These are phyloP conservation scores for Larix kaempferi DNA, from an alignment of 75 land plant species.

Conservation along the genomic window DNA sequence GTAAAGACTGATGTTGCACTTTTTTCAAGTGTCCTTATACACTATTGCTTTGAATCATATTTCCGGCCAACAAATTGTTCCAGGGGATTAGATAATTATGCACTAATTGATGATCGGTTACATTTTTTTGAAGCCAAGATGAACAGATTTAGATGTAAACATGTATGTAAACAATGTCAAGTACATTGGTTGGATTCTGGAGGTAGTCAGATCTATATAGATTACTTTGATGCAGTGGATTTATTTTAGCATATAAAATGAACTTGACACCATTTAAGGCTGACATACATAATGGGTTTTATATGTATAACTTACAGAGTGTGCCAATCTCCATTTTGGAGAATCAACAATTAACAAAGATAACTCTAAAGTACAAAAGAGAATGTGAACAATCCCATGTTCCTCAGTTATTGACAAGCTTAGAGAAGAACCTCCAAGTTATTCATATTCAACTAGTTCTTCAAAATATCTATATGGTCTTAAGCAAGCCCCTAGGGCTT, in stretches of 20 bases:
- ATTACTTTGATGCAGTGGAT: background rate
- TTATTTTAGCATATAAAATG: background rate
- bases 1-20: slow-evolving; percentile 4
- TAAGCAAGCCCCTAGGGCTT: no score
- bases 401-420: slow-evolving; percentile 68
- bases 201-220: slow-evolving; percentile 29
- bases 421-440: slow-evolving; percentile 22
- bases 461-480: no score
- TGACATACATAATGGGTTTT: background rate
- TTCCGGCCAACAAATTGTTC: background rate
- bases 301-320: slow-evolving; percentile 42
- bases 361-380: slow-evolving; percentile 83
- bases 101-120: background rate
- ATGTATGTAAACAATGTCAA: slow-evolving; percentile 88
- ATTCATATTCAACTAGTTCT: no score
- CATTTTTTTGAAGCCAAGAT: slow-evolving; percentile 41
- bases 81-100: background rate
- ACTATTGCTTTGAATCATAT: no score
- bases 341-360: slow-evolving; percentile 44
- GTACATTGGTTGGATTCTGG: slow-evolving; percentile 85
- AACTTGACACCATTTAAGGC: background rate
- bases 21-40: no score
- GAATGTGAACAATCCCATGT: slow-evolving; percentile 78
- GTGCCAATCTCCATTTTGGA: slow-evolving; percentile 61
- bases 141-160: slow-evolving; percentile 80